Percentiles rank a stretch among this genome's conserved stretches.
These are phyloP conservation scores for Euphorbia pulcherrima DNA, from an alignment of 345 rosid genomes.

Conservation along the genomic window DNA sequence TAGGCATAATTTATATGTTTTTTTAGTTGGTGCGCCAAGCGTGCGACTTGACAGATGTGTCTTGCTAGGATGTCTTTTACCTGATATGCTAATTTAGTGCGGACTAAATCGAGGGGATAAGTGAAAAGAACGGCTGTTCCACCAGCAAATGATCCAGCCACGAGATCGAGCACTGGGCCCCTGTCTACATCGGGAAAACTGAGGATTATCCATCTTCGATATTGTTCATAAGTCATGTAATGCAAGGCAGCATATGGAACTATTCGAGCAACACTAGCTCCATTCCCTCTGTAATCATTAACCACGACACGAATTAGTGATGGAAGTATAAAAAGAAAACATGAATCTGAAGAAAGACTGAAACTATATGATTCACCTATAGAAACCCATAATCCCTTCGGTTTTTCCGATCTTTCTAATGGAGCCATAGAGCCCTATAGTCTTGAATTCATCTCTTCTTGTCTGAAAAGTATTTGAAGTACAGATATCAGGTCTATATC, in stretches of 20 bases:
- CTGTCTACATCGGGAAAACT: conserved; percentile 54
- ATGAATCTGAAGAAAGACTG: conserved; percentile 6
- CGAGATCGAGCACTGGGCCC: conserved; percentile 88
- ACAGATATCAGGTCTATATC: conserved; percentile 19
- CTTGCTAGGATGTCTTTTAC: conserved; percentile 30
- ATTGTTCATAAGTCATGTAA: conserved; percentile 89
- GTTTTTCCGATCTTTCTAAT: conserved; percentile 65
- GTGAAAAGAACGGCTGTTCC: conserved; percentile 92
- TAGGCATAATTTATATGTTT: too few relatives aligned
- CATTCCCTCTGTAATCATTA: conserved; percentile 66
- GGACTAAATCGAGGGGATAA: conserved; percentile 83
- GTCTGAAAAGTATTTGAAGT: conserved; percentile 47
- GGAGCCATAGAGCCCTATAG: conserved; percentile 64
- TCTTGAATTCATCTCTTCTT: conserved; percentile 73
- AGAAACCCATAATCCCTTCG: conserved; percentile 84
- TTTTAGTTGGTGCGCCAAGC: too few relatives aligned
- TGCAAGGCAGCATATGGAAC: conserved; percentile 95
- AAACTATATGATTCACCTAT: conserved; percentile 47
- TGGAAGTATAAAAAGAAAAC: conserved; percentile 5
- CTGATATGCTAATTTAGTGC: conserved; percentile 92
- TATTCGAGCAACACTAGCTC: conserved; percentile 91
- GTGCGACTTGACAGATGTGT: too few relatives aligned
- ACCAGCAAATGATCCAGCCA: conserved; percentile 87
- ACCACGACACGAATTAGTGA: conserved; percentile 15
- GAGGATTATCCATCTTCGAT: conserved; percentile 81